Percentiles rank a stretch among this genome's conserved stretches.
Evolutionary conservation across 768 basidiomycete species (phyloP).

Genomic region (Grammothele lineata): DNA sequence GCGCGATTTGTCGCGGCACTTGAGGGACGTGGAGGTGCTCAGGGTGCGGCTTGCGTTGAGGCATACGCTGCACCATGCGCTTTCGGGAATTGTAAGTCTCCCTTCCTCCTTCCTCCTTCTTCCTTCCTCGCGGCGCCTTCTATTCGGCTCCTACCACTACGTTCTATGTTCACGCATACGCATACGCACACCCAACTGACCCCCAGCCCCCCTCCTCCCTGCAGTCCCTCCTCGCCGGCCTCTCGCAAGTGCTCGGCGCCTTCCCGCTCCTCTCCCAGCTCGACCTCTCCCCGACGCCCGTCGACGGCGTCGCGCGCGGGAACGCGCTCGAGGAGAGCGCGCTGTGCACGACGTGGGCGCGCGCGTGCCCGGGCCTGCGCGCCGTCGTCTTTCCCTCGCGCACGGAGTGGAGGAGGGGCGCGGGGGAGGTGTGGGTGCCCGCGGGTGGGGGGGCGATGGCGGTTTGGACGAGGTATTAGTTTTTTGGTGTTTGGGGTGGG

Average conservation of each 20-base stretch:
- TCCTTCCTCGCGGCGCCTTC: not conserved
- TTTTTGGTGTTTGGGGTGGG: not conserved
- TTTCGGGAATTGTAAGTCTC: constrained; percentile 59
- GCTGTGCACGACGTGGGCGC: constrained; percentile 51
- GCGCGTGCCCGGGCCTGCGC: constrained; percentile 49
- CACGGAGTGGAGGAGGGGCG: constrained; percentile 41
- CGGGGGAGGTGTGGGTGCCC: constrained; percentile 32
- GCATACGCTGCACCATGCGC: constrained; percentile 60
- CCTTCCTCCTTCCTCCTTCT: not conserved
- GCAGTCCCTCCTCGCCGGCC: constrained; percentile 54
- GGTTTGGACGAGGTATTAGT: constrained; percentile 13
- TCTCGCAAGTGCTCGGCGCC: constrained; percentile 51
- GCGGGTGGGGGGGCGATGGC: constrained; percentile 4
- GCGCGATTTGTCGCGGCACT: constrained; percentile 48
- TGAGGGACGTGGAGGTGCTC: constrained; percentile 47
- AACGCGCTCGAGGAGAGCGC: constrained; percentile 43
- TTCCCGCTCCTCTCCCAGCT: constrained; percentile 47
- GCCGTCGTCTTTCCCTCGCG: constrained; percentile 54
- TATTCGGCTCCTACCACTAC: too few relatives aligned
- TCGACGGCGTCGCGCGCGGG: constrained; percentile 39
- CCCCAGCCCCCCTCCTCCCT: constrained; percentile 1
- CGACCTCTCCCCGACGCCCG: constrained; percentile 57
- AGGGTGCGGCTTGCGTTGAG: constrained; percentile 56
- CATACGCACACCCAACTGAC: not conserved
- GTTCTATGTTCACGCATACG: too few relatives aligned